Conservation (phyloP, 1,139 yeast genomes). For the Yamadazyma dendronema region DNA sequence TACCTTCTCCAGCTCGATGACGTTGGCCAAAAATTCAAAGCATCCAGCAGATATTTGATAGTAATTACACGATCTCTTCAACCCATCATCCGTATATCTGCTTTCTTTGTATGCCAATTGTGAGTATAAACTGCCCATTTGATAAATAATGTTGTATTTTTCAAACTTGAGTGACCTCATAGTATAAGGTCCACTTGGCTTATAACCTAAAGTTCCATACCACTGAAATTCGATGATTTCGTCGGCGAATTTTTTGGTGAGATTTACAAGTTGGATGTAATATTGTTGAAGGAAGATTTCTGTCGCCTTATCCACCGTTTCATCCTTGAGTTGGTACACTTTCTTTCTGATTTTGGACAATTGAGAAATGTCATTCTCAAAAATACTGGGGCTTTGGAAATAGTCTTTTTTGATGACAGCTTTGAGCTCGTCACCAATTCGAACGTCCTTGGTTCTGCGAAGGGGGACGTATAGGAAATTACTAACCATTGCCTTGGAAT, state of each 20-base stretch:
- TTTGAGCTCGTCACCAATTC: slow-evolving; percentile 45
- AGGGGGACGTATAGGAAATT: slow-evolving; percentile 54
- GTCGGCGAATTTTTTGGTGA: slow-evolving; percentile 40
- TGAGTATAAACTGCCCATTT: slow-evolving; percentile 65
- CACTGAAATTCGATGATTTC: slow-evolving; percentile 59
- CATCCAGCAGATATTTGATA: slow-evolving; percentile 76
- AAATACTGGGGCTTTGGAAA: slow-evolving; percentile 62
- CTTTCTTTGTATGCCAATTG: slow-evolving; percentile 49
- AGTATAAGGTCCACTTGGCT: slow-evolving; percentile 39
- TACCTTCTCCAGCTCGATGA: slow-evolving; percentile 7
- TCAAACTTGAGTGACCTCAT: slow-evolving; percentile 55
- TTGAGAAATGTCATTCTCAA: slow-evolving; percentile 49
- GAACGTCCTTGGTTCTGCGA: slow-evolving; percentile 47
- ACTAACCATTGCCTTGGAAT: slow-evolving; percentile 11
- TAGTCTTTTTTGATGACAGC: slow-evolving; percentile 57
- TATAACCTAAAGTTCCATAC: slow-evolving; percentile 65
- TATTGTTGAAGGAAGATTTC: slow-evolving; percentile 27
- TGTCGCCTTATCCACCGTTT: slow-evolving; percentile 16
- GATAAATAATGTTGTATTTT: slow-evolving; percentile 60
- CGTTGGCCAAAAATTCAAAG: slow-evolving; percentile 39
- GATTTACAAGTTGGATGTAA: slow-evolving; percentile 26
- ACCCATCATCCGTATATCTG: slow-evolving; percentile 49
- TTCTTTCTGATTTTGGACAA: slow-evolving; percentile 28
- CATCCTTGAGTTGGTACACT: slow-evolving; percentile 24
- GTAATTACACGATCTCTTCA: slow-evolving; percentile 60